Percentiles rank a stretch among this genome's conserved stretches.
Evolutionary conservation across 768 basidiomycete genomes (phyloP).

Genomic region (Mycena pura): DNA sequence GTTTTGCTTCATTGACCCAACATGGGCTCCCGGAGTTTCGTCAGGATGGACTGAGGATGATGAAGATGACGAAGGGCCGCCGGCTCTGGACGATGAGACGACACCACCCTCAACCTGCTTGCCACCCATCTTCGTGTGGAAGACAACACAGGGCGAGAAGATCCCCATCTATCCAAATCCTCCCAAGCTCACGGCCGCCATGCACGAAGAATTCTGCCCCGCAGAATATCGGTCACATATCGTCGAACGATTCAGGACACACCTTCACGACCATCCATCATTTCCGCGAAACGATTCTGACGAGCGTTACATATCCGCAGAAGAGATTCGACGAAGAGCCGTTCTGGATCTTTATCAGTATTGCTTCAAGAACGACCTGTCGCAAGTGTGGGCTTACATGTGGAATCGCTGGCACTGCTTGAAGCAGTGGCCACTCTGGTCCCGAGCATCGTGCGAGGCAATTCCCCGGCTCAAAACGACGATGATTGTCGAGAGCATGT

Average conservation of each 20-base stretch:
- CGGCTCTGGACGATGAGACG: background rate
- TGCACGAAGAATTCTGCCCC: constrained; percentile 23
- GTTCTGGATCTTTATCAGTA: background rate
- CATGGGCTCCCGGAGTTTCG: constrained; percentile 31
- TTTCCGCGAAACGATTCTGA: constrained; percentile 22
- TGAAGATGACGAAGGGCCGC: background rate
- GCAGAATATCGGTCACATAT: constrained; percentile 20
- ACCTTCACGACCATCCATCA: constrained; percentile 29
- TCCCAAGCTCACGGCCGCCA: constrained; percentile 2
- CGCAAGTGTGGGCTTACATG: background rate
- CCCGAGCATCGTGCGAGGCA: background rate
- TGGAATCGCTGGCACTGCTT: background rate
- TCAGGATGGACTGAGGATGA: constrained; percentile 9
- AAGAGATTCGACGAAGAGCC: background rate
- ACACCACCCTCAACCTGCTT: constrained; percentile 5
- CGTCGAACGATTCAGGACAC: constrained; percentile 23
- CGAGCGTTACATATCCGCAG: background rate
- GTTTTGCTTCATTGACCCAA: constrained; percentile 32
- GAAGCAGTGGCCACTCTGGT: background rate
- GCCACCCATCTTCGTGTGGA: constrained; percentile 24
- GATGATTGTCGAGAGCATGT: constrained; percentile 33
- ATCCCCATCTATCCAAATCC: constrained; percentile 27
- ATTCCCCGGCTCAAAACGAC: constrained; percentile 26
- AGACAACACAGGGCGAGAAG: background rate
- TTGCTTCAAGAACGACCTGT: background rate